Evolutionary conservation across 805 yeast genomes (phyloP), one percentile per base, ranked within the genome.

Genomic region (Saccharomyces mikatae): DNA sequence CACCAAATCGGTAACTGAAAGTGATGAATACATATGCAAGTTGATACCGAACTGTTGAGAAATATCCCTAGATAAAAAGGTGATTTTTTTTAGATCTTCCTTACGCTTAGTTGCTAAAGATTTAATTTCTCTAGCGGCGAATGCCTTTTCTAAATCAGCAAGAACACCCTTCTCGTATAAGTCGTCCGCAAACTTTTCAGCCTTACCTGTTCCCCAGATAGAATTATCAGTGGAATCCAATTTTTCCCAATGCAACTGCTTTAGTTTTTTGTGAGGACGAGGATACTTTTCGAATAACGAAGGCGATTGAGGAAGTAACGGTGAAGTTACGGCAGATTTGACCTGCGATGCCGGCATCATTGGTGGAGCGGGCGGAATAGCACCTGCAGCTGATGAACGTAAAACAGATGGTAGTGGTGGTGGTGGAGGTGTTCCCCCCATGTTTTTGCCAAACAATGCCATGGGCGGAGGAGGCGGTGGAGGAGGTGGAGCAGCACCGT

Each of bases 201-300:
- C 82, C 44, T 84, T 81, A 31, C 82, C 76, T 28, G 80, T 78
- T 21, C 82, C 79, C 98, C 99, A 92, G 56, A 94, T 86, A 0
- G 98, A 91, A 48, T 84, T 81, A 52, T 84, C 87, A 22, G 94
- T 86, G 56, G 83, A 79, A 32, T 92, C 96, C 41, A 95, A 77
- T 64, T 87, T 89, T 62, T 92, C 97, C 98, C 98, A 95, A 68
- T 94, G 99, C 75, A 94, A 79, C 68, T 92, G 99, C 68, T 95
- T 94, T 59, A 94, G 78, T 66, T 86, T 88, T 56, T 81, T 77
- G 64, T 81, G 83, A 2, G 96, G 91, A 58, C 89, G 75, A 28
- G 87, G 87, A 56, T 78, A 77, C 50, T 72, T 72, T 46, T 80
- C 84, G 66, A 74, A 77, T 30, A 71, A 51, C 2, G 66, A 59